phyloP scores from a whole-genome alignment of 306 rosid genomes.

The Purshia tridentata region DNA sequence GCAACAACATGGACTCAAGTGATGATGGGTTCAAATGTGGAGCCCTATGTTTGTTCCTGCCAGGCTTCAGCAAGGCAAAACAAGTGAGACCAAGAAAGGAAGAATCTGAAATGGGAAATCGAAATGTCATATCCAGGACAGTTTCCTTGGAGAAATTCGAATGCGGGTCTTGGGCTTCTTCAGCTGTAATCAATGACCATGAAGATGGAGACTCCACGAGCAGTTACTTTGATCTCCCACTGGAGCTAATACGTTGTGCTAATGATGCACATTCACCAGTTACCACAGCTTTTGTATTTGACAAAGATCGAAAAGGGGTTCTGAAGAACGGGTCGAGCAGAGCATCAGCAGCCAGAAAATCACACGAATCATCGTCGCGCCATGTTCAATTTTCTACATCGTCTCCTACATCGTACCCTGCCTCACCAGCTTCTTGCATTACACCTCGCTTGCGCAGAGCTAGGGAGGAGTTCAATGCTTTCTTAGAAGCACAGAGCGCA shows the following conservation, averaged over 20 bases:
- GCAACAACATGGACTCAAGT: conserved; percentile 20
- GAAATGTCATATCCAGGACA: conserved; percentile 50
- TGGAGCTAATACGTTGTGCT: conserved; percentile 53
- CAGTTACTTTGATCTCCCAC: conserved; percentile 71
- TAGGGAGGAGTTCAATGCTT: conserved; percentile 70
- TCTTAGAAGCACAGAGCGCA: conserved; percentile 68
- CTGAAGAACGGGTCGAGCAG: conserved; percentile 50
- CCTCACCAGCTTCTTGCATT: conserved; percentile 62
- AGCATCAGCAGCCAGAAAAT: conserved; percentile 44
- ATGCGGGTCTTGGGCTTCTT: conserved; percentile 94
- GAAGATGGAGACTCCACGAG: conserved; percentile 43
- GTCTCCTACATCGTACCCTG: conserved; percentile 47
- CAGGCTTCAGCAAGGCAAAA: conserved; percentile 64
- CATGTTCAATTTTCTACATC: conserved; percentile 68
- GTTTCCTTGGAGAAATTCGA: conserved; percentile 86
- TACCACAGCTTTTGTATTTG: conserved; percentile 45
- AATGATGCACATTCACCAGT: conserved; percentile 56
- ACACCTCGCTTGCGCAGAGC: conserved; percentile 69
- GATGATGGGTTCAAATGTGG: conserved; percentile 63
- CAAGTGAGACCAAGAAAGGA: conserved; percentile 42
- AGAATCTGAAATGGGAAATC: conserved; percentile 23
- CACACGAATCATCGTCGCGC: conserved; percentile 49
- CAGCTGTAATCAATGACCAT: conserved; percentile 37
- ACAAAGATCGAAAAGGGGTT: conserved; percentile 56
- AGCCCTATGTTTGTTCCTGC: conserved; percentile 69